Evolutionary conservation across 1,284 basidiomycete species (phyloP).

Genomic region (Fomitopsis palustris): DNA sequence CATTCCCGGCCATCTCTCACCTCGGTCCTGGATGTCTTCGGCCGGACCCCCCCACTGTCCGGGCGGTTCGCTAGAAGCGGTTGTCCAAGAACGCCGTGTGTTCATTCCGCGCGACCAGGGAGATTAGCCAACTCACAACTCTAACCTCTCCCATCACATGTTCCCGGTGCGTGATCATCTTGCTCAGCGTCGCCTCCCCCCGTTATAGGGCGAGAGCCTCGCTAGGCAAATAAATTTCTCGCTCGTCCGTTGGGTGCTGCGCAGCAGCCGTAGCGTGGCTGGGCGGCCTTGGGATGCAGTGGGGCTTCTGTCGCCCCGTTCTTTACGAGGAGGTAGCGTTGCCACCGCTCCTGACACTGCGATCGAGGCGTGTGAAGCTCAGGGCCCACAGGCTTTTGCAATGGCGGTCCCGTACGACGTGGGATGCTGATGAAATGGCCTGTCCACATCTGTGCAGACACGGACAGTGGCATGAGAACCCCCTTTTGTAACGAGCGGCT

Average conservation of each 20-base stretch:
- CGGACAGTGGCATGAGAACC: constrained; percentile 1
- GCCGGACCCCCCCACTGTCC: constrained; percentile 1
- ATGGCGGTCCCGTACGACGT: constrained; percentile 1
- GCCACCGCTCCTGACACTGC: not conserved
- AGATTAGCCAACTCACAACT: constrained; percentile 11
- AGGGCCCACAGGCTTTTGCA: not conserved
- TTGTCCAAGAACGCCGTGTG: constrained; percentile 2
- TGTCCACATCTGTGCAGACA: not conserved
- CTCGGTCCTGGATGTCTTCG: not conserved
- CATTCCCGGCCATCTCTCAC: not conserved
- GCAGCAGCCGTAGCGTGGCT: not conserved
- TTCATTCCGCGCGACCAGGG: constrained; percentile 7
- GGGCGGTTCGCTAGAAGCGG: constrained; percentile 6
- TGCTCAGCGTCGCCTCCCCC: not conserved
- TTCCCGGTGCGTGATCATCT: constrained; percentile 6
- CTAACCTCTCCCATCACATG: constrained; percentile 5
- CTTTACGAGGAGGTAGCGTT: not conserved
- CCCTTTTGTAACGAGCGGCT: not conserved
- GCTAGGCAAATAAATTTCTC: constrained; percentile 1
- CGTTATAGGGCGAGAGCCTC: not conserved
- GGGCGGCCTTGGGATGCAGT: not conserved
- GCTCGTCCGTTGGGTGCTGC: not conserved
- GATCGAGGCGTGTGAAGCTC: constrained; percentile 2
- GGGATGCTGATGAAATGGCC: not conserved
- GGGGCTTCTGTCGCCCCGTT: not conserved